phyloP scores from a whole-genome alignment of 192 early-diverging fungal genomes.

The Coemansia sp. region DNA sequence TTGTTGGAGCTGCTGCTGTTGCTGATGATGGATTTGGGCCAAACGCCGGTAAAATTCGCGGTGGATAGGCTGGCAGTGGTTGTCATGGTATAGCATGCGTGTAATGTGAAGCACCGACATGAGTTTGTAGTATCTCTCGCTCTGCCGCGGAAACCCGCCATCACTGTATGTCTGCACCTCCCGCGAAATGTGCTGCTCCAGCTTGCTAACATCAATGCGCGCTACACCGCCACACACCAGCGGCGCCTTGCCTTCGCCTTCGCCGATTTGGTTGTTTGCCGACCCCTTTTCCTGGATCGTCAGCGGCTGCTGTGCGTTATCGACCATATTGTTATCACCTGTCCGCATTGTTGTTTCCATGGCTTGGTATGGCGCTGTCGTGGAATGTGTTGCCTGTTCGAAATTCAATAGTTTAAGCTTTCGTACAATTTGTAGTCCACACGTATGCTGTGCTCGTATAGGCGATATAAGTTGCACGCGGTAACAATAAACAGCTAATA shows the following conservation, averaged over 20 bases:
- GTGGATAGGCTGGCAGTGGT: constrained; percentile 50
- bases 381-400: neutral
- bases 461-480: neutral
- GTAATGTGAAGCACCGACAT: constrained; percentile 56
- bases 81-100: constrained; percentile 54
- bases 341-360: constrained; percentile 2
- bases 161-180: constrained; percentile 50
- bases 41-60: constrained; percentile 51
- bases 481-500: constrained; percentile 6
- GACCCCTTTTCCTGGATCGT: constrained; percentile 7
- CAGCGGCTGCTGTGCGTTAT: constrained; percentile 9
- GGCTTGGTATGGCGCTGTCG: neutral
- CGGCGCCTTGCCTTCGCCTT: neutral
- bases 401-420: neutral
- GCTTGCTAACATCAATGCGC: constrained; percentile 39
- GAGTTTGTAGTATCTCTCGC: constrained; percentile 53
- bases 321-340: constrained; percentile 3
- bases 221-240: constrained; percentile 51
- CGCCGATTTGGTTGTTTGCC: neutral
- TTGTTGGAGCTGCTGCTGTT: constrained; percentile 24
- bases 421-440: constrained; percentile 3
- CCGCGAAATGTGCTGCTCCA: constrained; percentile 39
- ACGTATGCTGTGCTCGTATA: neutral
- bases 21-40: constrained; percentile 53
- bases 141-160: constrained; percentile 51